phyloP scores from a whole-genome alignment of 257 asterid genomes.

The Ilex aquifolium region DNA sequence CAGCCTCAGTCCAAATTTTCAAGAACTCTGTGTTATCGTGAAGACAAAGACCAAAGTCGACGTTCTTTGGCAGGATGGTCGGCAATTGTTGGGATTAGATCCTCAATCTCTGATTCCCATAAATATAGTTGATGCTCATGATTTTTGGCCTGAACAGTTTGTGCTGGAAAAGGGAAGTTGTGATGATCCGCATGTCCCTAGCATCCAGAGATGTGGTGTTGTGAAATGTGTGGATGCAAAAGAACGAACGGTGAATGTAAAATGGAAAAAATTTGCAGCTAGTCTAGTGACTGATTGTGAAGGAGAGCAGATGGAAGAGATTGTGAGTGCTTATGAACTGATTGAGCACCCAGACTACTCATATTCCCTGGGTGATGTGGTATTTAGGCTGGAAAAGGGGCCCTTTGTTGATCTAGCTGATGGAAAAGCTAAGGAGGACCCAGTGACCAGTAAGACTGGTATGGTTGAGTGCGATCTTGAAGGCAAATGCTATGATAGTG shows the following conservation, averaged over 20 bases:
- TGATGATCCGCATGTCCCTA: slow-evolving; percentile 33
- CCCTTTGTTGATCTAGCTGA: slow-evolving; percentile 10
- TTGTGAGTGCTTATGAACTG: slow-evolving; percentile 90
- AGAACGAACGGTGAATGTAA: slow-evolving; percentile 77
- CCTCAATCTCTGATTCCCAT: slow-evolving; percentile 56
- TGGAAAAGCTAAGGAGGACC: slow-evolving; percentile 9
- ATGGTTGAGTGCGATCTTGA: slow-evolving; percentile 14
- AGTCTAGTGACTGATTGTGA: slow-evolving; percentile 15
- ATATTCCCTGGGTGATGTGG: slow-evolving; percentile 58
- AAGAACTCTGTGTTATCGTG: slow-evolving; percentile 50
- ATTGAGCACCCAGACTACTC: slow-evolving; percentile 77
- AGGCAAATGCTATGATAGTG: slow-evolving; percentile 16
- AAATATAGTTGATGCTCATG: slow-evolving; percentile 66
- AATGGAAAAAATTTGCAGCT: slow-evolving; percentile 46
- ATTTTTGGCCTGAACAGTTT: slow-evolving; percentile 71
- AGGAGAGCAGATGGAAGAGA: slow-evolving; percentile 46
- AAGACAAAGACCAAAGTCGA: slow-evolving; percentile 69
- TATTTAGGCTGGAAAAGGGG: slow-evolving; percentile 32
- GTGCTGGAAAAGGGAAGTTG: slow-evolving; percentile 67
- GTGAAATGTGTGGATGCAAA: slow-evolving; percentile 65
- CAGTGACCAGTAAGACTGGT: slow-evolving; percentile 12
- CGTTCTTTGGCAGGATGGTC: slow-evolving; percentile 93
- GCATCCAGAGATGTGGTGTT: slow-evolving; percentile 55
- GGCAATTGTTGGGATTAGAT: slow-evolving; percentile 50
- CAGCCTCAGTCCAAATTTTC: slow-evolving; percentile 20